Evolutionary conservation across 2,329 filamentous ascomycete species (phyloP), one percentile per base, ranked within the genome.

Genomic region (Trichoderma atroviride): DNA sequence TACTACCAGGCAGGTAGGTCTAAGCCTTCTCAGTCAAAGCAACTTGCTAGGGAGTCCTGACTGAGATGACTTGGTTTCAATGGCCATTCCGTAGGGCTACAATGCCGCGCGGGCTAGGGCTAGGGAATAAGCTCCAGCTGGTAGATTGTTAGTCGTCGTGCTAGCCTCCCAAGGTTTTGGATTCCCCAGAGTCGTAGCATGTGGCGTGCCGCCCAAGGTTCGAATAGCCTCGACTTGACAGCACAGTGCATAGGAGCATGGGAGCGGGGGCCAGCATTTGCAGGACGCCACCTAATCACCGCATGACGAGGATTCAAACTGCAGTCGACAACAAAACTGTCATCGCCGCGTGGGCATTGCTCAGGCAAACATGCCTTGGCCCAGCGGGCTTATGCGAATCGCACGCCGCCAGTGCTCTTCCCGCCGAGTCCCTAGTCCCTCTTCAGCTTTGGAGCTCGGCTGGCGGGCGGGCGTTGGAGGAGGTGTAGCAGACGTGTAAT

Each of bases 271-370:
- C 35, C 50, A 31, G 50, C 47, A 55, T 24, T 50, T 27, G 31
- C 35, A 56, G 52, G 59, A 43, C 66, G 66, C 66, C 66, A 69
- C 66, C 66, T 61, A 62, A 55, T 69, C 66, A 69, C 66, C 33
- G 35, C 66, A 62, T 62, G 66, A 62, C 58, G 66, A 61, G 35
- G 50, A 63, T 35, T 57, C 50, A 57, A 55, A 13, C 5, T 37
- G 55, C 40, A 16, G 62, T 56, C 19, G 43, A 52, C 55, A 47
- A 19, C 33, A 69, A 53, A 62, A n/a, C 33, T 63, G 58, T 63
- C 66, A 69, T 57, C 35, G 66, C 47, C 58, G 66, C 58, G 33
- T 63, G 66, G 65, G 29, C 33, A 61, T 61, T 61, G 65, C 52
- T 35, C 58, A 47, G 43, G 35, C 31, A 62, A 47, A 50, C 57